Percentiles rank a stretch among this genome's conserved stretches.
phyloP scores from a whole-genome alignment of 805 yeast species.

The Debaryomyces maramus region DNA sequence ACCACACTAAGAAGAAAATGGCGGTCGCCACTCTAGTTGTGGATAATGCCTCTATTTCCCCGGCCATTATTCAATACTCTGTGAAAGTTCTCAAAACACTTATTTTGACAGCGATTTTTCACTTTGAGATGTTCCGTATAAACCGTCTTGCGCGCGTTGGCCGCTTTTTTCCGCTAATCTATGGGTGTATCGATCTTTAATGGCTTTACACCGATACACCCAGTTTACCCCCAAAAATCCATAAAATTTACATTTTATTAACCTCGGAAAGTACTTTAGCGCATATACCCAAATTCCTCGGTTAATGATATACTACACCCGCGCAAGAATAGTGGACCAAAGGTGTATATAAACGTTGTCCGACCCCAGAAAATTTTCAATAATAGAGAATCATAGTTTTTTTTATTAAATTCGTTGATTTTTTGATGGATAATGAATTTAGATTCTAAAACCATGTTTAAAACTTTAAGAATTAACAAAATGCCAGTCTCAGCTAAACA shows the following conservation, averaged over 20 bases:
- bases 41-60: constrained; percentile 8
- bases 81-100: not conserved
- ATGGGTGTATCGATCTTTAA: too few relatives aligned
- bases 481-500: constrained; percentile 18
- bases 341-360: constrained; percentile 1
- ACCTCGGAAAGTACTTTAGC: not conserved
- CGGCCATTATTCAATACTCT: not conserved
- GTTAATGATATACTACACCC: not conserved
- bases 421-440: not conserved
- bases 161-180: too few relatives aligned
- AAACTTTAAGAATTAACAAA: constrained; percentile 7
- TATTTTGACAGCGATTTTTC: too few relatives aligned
- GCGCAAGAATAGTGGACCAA: constrained; percentile 5
- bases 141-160: too few relatives aligned
- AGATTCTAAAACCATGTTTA: constrained; percentile 8
- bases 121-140: too few relatives aligned
- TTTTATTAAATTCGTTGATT: not conserved
- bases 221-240: not conserved
- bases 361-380: not conserved
- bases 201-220: too few relatives aligned
- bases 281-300: not conserved
- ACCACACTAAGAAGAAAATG: constrained; percentile 35
- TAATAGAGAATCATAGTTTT: not conserved
- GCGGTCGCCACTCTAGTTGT: constrained; percentile 3
- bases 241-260: not conserved